Percentiles rank a stretch among this genome's conserved stretches.
Conservation (phyloP, 176 grass and related monocot species). For the Otatea glauca region DNA sequence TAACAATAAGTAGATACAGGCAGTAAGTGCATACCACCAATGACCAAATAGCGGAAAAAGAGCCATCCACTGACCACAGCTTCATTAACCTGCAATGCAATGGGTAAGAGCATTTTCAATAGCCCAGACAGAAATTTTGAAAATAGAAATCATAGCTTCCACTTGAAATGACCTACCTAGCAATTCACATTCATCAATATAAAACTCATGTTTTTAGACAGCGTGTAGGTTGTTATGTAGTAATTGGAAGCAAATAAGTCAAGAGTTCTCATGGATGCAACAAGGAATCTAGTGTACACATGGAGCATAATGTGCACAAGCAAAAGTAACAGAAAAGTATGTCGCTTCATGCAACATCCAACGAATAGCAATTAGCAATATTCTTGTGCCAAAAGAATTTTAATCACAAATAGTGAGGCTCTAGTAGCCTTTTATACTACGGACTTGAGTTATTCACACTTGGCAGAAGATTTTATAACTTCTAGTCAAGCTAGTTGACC, state of each 20-base stretch:
- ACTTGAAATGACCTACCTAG: slow-evolving; percentile 6
- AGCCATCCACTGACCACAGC: slow-evolving; percentile 97
- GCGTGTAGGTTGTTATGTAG: background rate
- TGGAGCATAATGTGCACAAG: background rate
- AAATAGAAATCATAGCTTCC: slow-evolving; percentile 24
- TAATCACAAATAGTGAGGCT: slow-evolving; percentile 8
- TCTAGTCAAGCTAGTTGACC: slow-evolving; percentile 1
- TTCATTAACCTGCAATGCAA: slow-evolving; percentile 79
- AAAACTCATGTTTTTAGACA: slow-evolving; percentile 1
- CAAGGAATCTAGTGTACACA: slow-evolving; percentile 5
- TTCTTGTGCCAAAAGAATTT: background rate
- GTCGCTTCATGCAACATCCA: background rate
- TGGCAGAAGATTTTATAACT: slow-evolving; percentile 3
- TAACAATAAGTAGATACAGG: slow-evolving; percentile 28
- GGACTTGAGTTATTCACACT: background rate
- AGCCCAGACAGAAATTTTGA: background rate
- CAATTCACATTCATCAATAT: slow-evolving; percentile 22
- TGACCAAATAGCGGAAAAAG: slow-evolving; percentile 97
- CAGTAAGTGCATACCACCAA: slow-evolving; percentile 73
- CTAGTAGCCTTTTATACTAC: background rate
- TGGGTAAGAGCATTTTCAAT: slow-evolving; percentile 33
- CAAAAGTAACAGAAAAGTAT: slow-evolving; percentile 9
- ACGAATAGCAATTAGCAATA: slow-evolving; percentile 9
- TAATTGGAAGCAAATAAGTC: slow-evolving; percentile 26
- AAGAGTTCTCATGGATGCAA: slow-evolving; percentile 10